These are phyloP conservation scores for Candida piceae DNA, from an alignment of 805 yeast genomes.

Conservation along the genomic window DNA sequence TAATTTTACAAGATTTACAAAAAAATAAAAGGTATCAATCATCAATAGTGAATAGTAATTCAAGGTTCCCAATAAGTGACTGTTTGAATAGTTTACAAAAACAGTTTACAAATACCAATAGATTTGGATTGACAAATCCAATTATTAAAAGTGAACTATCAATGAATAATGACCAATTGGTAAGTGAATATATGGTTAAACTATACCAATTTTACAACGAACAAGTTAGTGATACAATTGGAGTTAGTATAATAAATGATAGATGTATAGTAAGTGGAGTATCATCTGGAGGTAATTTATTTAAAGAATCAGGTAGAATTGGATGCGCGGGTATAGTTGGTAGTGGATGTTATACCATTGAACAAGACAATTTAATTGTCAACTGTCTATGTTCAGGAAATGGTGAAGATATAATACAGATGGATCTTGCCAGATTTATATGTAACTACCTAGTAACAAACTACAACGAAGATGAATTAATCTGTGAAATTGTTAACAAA, in stretches of 20 bases:
- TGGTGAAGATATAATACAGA: conserved; percentile 48
- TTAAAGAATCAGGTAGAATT: conserved; percentile 43
- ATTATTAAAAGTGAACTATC: conserved; percentile 16
- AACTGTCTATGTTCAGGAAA: conserved; percentile 54
- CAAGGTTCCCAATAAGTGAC: conserved; percentile 29
- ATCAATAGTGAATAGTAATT: conserved; percentile 9
- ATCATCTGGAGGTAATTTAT: conserved; percentile 52
- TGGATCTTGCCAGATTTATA: conserved; percentile 36
- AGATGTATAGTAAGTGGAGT: conserved; percentile 26
- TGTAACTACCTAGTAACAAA: conserved; percentile 14
- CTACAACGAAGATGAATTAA: conserved; percentile 4
- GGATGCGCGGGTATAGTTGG: conserved; percentile 54
- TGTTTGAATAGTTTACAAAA: conserved; percentile 18
- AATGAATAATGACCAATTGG: conserved; percentile 2
- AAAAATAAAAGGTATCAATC: conserved; percentile 13
- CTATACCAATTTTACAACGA: no score
- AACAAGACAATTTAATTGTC: conserved; percentile 18
- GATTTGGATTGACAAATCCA: conserved; percentile 31
- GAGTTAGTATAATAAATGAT: conserved; percentile 27
- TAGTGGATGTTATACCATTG: conserved; percentile 32
- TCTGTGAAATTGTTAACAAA: conserved; percentile 17
- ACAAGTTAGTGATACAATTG: conserved; percentile 44
- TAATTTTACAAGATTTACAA: conserved; percentile 20
- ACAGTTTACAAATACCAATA: conserved; percentile 17
- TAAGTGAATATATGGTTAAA: no score